Evolutionary conservation across 2,329 filamentous ascomycete genomes (phyloP), one percentile per base, ranked within the genome.

Genomic region (Fusarium avenaceum): DNA sequence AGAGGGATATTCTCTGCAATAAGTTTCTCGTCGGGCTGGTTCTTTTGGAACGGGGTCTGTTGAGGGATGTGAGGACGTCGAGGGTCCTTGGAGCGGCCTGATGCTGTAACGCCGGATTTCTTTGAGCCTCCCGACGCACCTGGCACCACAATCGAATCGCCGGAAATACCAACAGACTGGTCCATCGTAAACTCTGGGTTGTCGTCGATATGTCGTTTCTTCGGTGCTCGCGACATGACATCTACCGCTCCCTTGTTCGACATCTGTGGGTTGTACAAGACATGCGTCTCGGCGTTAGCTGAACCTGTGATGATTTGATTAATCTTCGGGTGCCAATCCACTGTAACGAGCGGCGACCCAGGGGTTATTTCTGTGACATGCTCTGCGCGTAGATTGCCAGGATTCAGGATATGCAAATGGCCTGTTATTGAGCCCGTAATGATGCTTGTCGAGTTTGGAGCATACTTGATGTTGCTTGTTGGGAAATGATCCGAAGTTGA

Each of bases 301-400:
- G 95, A 97, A 60, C 94, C 95, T 10, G 95, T 97, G 67, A 98
- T 80, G 74, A 99, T 97, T 76, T 99, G 96, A 77, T 99, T 98
- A 75, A 99, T 89, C 79, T 94, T 97, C 20, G 92, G 86, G 75
- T 99, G 95, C 96, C 96, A 99, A 65, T 92, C 84, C 26, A 97
- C 93, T 3, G 90, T 89, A 65, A 98, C 92, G 10, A 99, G 82
- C 1, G 95, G 87, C 7, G 90, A 92, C 15, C 91, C 91, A 1
- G 93, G 90, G 0, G 95, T 97, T n/a, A 99, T 89, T 4, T 93
- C 91, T 4, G 95, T 97, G 57, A 95, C 89, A 30, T 93, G 88
- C 76, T 97, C 94, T 2, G 94, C 86, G 59, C 87, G 90, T 57
- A 99, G 84, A 49, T 96, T 98, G 39, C 94, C 96, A 1, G 96